Base-by-base conservation (phyloP, 1,284 basidiomycete genomes). In the Tylopilus sp. region DNA sequence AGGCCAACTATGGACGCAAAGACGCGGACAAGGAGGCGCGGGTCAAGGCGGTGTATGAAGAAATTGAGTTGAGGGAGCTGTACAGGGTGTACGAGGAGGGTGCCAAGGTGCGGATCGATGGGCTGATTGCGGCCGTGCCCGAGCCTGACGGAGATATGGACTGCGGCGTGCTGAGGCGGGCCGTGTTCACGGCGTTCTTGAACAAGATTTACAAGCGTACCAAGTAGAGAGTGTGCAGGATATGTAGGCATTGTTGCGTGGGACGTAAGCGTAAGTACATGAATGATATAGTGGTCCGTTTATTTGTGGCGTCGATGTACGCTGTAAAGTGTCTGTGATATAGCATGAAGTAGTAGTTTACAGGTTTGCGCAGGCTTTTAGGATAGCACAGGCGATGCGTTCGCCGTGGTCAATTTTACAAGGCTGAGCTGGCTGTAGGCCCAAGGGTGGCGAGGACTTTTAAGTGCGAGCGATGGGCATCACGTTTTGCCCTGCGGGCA, bases 1-100 rank as follows among this genome's bases (percentile, higher is more conserved):
- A 94, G 59, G 82, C 78, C 35, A 92, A 94, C 72, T 99, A 99
- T 67, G 96, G 96, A 6, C 75, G 80, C 53, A 97, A 97, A 73
- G 73, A 85, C 59, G 51, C 76, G 3, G 67, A 38, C 58, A 71
- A 60, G 75, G 90, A 76, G 72, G 73, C 41, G 19, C 63, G 68
- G 41, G 81, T 92, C 61, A 92, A 92, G 76, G 74, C 72, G 44
- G 67, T 92, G 51, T 92, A 79, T 59, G 69, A 74, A 40, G 81
- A 81, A 55, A 68, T 90, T 41, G 81, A 83, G 47, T 70, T 92
- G 37, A 73, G 78, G 31, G 68, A 63, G 50, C 70, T 72, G 55
- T 92, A 89, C 57, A 69, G 73, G 37, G 69, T 65, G 64, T 92
- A 90, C 67, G 89, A 92, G 69, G 76, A 81, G 55, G 73, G 75